These are phyloP conservation scores for Eutypa lata DNA, from an alignment of 2,329 filamentous ascomycete genomes.

Conservation along the genomic window DNA sequence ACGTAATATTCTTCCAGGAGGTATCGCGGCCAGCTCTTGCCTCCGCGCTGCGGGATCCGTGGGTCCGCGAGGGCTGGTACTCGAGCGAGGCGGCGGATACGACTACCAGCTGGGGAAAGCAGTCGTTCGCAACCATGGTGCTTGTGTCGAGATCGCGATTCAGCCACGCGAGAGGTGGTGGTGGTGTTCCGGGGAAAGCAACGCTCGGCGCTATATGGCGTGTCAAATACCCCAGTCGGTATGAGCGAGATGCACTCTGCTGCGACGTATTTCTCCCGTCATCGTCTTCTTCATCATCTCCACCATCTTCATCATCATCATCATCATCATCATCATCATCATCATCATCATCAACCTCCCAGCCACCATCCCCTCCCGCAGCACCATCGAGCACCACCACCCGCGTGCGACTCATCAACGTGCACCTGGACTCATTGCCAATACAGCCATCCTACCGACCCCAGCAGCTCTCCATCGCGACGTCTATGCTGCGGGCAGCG, in stretches of 20 bases:
- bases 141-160: constrained; percentile 28
- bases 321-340: too few species aligned
- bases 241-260: constrained; percentile 31
- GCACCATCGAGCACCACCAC: constrained; percentile 10
- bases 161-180: not conserved
- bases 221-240: constrained; percentile 28
- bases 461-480: constrained; percentile 25
- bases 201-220: constrained; percentile 29
- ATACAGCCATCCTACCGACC: constrained; percentile 27
- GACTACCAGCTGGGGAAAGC: constrained; percentile 13
- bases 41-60: constrained; percentile 19
- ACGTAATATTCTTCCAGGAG: constrained; percentile 36
- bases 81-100: constrained; percentile 26
- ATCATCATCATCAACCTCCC: too few species aligned
- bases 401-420: constrained; percentile 32
- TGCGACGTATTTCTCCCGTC: constrained; percentile 24
- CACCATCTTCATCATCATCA: too few species aligned
- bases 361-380: too few species aligned
- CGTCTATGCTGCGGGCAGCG: constrained; percentile 21
- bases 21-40: constrained; percentile 22
- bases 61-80: constrained; percentile 27
- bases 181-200: constrained; percentile 1
- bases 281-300: too few species aligned
- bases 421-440: constrained; percentile 33
- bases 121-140: constrained; percentile 24